These are phyloP conservation scores for Claviceps purpurea DNA, from an alignment of 2,329 filamentous ascomycete genomes.

Conservation along the genomic window DNA sequence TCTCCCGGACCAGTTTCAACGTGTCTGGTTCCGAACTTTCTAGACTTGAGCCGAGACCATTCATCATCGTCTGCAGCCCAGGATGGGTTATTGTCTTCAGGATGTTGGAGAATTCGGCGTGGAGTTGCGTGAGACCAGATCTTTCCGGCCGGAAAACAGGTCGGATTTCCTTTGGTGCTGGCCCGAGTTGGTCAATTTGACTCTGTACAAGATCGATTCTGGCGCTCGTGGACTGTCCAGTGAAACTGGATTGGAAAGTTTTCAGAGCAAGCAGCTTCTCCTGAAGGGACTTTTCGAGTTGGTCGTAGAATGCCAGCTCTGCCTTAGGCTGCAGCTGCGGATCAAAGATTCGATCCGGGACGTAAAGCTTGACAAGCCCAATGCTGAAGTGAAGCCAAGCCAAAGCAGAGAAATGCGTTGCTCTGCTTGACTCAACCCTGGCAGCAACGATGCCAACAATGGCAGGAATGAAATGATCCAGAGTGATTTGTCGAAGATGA, in stretches of 20 bases:
- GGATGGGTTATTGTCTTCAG: constrained; percentile 48
- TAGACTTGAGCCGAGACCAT: constrained; percentile 10
- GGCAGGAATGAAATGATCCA: constrained; percentile 31
- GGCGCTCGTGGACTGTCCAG: constrained; percentile 53
- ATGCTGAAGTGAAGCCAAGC: constrained; percentile 69
- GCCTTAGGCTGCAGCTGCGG: constrained; percentile 56
- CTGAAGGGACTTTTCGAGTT: constrained; percentile 41
- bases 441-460: constrained; percentile 28
- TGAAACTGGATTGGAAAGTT: constrained; percentile 52
- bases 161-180: constrained; percentile 48
- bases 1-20: constrained; percentile 37
- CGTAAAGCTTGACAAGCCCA: constrained; percentile 62
- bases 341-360: constrained; percentile 79
- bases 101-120: constrained; percentile 72
- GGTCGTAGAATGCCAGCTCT: constrained; percentile 43
- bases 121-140: constrained; percentile 57
- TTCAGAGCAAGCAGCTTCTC: constrained; percentile 46
- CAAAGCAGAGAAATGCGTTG: constrained; percentile 27
- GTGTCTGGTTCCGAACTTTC: constrained; percentile 18
- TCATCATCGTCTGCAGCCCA: constrained; percentile 1
- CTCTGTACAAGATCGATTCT: constrained; percentile 49
- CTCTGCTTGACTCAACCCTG: constrained; percentile 7
- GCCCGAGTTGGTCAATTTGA: constrained; percentile 50
- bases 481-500: constrained; percentile 25
- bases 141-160: constrained; percentile 57